Percentiles rank a stretch among this genome's conserved stretches.
These are phyloP conservation scores for Starmerella apis DNA, from an alignment of 805 yeast genomes.

Conservation along the genomic window DNA sequence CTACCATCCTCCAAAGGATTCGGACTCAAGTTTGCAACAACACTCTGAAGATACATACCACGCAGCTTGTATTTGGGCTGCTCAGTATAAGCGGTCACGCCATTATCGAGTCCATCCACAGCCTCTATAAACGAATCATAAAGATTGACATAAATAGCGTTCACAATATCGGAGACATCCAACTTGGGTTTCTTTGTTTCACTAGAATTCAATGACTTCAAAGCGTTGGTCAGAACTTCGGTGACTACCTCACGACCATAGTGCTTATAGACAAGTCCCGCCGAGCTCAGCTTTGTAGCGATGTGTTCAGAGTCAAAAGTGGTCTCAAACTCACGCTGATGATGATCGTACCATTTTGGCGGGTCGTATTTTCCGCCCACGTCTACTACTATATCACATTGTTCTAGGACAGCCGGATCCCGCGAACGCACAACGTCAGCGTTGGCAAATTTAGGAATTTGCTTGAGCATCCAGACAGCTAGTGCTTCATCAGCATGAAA, in stretches of 20 bases:
- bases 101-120: constrained; percentile 89
- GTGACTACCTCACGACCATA: constrained; percentile 36
- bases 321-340: constrained; percentile 81
- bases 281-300: constrained; percentile 77
- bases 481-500: constrained; percentile 96
- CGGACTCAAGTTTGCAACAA: constrained; percentile 75
- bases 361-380: constrained; percentile 89
- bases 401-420: constrained; percentile 70
- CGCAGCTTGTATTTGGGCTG: constrained; percentile 59
- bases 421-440: constrained; percentile 74
- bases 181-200: constrained; percentile 26
- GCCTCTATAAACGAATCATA: constrained; percentile 83
- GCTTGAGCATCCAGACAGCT: constrained; percentile 76
- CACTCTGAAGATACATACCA: constrained; percentile 64
- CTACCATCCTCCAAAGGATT: constrained; percentile 63
- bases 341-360: constrained; percentile 83
- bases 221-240: constrained; percentile 31
- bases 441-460: constrained; percentile 55
- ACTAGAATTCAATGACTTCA: neutral
- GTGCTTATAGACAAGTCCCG: constrained; percentile 79
- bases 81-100: constrained; percentile 52
- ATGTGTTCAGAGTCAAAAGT: constrained; percentile 49
- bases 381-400: constrained; percentile 85
- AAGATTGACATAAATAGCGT: constrained; percentile 60
- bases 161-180: constrained; percentile 40